Percentiles rank a stretch among this genome's conserved stretches.
Conservation (phyloP, 192 early-diverging fungal genomes). For the Funneliformis geosporum region DNA sequence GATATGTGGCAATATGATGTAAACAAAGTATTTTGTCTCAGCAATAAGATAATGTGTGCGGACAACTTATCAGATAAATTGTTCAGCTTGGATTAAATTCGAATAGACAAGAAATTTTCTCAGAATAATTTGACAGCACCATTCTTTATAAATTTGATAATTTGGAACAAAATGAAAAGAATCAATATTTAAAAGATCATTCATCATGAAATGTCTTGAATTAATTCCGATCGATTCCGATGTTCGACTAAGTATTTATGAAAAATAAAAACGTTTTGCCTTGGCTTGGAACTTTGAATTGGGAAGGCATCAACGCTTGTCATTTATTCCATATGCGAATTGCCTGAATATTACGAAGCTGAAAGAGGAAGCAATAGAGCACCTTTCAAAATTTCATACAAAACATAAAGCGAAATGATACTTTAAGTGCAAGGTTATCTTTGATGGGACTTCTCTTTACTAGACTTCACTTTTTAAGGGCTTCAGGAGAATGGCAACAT, state of each 20-base stretch:
- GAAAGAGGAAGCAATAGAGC: neutral
- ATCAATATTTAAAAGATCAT: neutral
- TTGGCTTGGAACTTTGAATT: conserved; percentile 15
- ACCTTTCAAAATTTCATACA: neutral
- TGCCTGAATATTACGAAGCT: neutral
- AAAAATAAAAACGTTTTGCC: neutral
- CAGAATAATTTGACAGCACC: conserved; percentile 5
- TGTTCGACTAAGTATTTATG: conserved; percentile 2
- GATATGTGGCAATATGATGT: conserved; percentile 17
- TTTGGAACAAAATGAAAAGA: conserved; percentile 13
- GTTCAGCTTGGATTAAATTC: neutral
- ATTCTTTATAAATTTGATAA: conserved; percentile 14
- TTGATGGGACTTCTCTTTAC: conserved; percentile 15
- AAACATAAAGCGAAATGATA: neutral
- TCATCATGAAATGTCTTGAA: conserved; percentile 12
- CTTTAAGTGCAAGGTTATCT: neutral
- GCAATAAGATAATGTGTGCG: neutral
- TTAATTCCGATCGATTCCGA: conserved; percentile 1
- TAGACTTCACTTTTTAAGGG: conserved; percentile 7
- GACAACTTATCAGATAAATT: no score
- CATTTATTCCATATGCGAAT: conserved; percentile 23
- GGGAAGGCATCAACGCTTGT: conserved; percentile 14
- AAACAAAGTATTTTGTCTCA: conserved; percentile 14
- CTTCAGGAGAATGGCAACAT: conserved; percentile 22
- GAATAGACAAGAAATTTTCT: neutral